Conservation (phyloP, 805 yeast species). For the Kuraishia molischiana region DNA sequence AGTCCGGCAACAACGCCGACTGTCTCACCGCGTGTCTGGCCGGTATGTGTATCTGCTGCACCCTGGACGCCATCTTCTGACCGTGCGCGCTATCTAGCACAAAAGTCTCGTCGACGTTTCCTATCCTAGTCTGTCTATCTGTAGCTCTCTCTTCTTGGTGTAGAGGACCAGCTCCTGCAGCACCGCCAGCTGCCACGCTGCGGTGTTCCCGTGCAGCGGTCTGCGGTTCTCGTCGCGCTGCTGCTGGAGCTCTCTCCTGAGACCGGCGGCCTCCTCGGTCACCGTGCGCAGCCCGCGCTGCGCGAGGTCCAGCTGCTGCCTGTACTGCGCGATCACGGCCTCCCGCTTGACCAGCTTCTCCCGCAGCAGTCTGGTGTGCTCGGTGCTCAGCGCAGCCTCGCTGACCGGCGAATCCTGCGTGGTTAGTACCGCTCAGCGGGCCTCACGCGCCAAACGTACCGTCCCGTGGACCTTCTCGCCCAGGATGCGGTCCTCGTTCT, state of each 20-base stretch:
- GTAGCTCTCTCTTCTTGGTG: not conserved
- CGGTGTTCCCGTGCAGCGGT: too few relatives aligned
- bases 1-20: constrained; percentile 23
- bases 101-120: not conserved
- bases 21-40: constrained; percentile 46
- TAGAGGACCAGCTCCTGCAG: not conserved
- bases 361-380: too few relatives aligned
- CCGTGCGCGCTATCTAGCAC: not conserved
- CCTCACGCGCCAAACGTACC: too few relatives aligned
- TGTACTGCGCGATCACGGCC: too few relatives aligned
- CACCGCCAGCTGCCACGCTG: not conserved
- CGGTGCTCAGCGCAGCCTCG: too few relatives aligned
- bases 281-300: too few relatives aligned
- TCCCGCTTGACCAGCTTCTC: not conserved
- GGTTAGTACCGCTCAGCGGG: too few relatives aligned
- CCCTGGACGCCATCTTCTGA: constrained; percentile 40
- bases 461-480: not conserved
- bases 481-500: not conserved
- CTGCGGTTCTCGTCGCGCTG: too few relatives aligned
- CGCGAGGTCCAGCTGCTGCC: too few relatives aligned
- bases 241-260: too few relatives aligned
- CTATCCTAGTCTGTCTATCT: not conserved
- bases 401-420: too few relatives aligned
- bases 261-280: too few relatives aligned
- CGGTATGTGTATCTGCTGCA: constrained; percentile 45